These are phyloP conservation scores for Botrytis tulipae DNA, from an alignment of 2,329 filamentous ascomycete species.

Conservation along the genomic window DNA sequence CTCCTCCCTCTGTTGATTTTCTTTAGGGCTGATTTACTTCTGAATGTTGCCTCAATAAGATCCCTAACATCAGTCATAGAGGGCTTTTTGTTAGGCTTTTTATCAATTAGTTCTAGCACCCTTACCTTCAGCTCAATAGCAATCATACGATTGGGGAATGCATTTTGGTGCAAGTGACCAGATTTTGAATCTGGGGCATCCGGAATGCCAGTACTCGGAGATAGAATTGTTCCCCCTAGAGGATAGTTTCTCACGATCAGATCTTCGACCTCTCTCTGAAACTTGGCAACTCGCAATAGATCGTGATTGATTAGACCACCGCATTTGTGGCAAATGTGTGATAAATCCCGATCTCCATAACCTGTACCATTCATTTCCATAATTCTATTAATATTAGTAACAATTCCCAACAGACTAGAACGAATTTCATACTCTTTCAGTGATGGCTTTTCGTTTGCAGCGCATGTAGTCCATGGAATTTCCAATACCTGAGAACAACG, in stretches of 20 bases:
- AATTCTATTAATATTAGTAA: slow-evolving; percentile 26
- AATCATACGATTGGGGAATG: slow-evolving; percentile 61
- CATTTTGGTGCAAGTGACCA: slow-evolving; percentile 36
- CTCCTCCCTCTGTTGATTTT: slow-evolving; percentile 41
- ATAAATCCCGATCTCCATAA: slow-evolving; percentile 59
- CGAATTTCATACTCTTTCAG: slow-evolving; percentile 35
- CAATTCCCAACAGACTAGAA: not conserved
- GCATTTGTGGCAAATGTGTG: slow-evolving; percentile 52
- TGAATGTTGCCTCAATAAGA: slow-evolving; percentile 49
- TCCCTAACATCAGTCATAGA: slow-evolving; percentile 53
- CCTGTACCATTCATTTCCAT: slow-evolving; percentile 48
- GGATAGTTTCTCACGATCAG: slow-evolving; percentile 50
- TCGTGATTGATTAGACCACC: slow-evolving; percentile 52
- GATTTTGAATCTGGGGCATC: slow-evolving; percentile 34
- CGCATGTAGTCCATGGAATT: slow-evolving; percentile 61
- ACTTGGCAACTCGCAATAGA: slow-evolving; percentile 59
- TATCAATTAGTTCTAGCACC: slow-evolving; percentile 44
- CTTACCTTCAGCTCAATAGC: slow-evolving; percentile 44
- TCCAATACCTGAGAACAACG: slow-evolving; percentile 45
- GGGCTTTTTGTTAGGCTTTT: slow-evolving; percentile 29
- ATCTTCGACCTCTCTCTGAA: slow-evolving; percentile 53
- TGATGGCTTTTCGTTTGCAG: slow-evolving; percentile 41
- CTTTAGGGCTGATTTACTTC: slow-evolving; percentile 41
- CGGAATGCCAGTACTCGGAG: slow-evolving; percentile 52
- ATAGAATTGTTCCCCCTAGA: slow-evolving; percentile 67